Base-by-base conservation (phyloP, 345 rosid genomes). In the Citrus glauca region DNA sequence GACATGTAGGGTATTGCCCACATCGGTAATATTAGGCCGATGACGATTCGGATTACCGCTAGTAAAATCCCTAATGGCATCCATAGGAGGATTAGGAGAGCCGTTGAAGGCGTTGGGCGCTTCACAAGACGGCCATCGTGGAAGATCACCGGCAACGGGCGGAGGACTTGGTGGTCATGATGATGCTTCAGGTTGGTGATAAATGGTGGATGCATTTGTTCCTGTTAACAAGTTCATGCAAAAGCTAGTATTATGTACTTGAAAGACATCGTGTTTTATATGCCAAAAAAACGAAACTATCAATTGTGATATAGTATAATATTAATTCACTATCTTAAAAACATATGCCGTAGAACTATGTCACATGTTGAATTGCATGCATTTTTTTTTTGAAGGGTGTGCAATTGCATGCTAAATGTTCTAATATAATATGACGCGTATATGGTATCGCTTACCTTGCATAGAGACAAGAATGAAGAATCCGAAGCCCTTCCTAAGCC, bases 51-150 rank as follows among this genome's bases (percentile, higher is more conserved):
- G 37, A 87, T 72, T 5, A 65, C 9, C 28, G 98, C 97, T 1
- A 95, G 82, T 59, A 87, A 4, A 73, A 95, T 86, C 75, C 97
- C 99, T 1, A 95, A 66, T 19, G 99, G 98, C 73, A 93, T 86
- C 99, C 99, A 95, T 16, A 90, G 74, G 81, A 93, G 81, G 86
- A 92, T 91, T 65, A 93, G 65, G 25, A 93, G 85, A 33, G 98
- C 92, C 0, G 88, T 92, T 38, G 82, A 74, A 4, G 98, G 91
- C 7, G 93, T 91, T 1, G 99, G 98, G 1, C 91, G 94, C 80
- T 90, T 92, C 53, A 92, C 94, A 0, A 95, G 90, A 77, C 99
- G 93, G 69, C 99, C 98, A 50, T 93, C 98, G 70, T 95, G 99
- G 83, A 95, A 95, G 75, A 95, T 90, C 40, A 95, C 98, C 8